Conservation (phyloP, 495 filamentous ascomycete genomes). For the Friedmanniomyces simplex region DNA sequence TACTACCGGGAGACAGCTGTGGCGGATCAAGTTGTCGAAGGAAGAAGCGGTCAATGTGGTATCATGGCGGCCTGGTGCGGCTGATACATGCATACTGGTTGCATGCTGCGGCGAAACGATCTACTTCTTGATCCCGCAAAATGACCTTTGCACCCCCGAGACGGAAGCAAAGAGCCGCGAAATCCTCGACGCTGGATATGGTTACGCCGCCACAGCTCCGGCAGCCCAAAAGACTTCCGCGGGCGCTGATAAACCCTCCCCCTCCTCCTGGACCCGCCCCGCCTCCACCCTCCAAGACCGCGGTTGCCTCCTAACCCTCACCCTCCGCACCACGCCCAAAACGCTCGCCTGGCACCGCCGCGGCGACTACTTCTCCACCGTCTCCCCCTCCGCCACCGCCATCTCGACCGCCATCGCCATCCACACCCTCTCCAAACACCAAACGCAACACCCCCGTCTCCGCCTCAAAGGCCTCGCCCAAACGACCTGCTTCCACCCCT, state of each 20-base stretch:
- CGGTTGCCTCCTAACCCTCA: constrained; percentile 68
- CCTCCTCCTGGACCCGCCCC: constrained; percentile 74
- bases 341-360: constrained; percentile 90
- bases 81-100: constrained; percentile 65
- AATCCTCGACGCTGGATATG: constrained; percentile 76
- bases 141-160: constrained; percentile 49
- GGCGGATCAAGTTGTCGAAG: constrained; percentile 67
- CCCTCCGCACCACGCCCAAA: constrained; percentile 53
- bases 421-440: constrained; percentile 88
- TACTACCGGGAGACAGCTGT: constrained; percentile 74
- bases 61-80: constrained; percentile 72
- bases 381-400: constrained; percentile 69
- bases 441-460: constrained; percentile 88
- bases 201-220: constrained; percentile 62
- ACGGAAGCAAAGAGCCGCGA: constrained; percentile 63
- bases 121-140: constrained; percentile 67
- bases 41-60: constrained; percentile 80
- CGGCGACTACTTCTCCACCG: constrained; percentile 89
- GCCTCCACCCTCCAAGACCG: constrained; percentile 58
- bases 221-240: constrained; percentile 45
- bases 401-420: constrained; percentile 82
- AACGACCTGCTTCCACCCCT: constrained; percentile 87
- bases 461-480: constrained; percentile 75
- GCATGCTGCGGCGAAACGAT: constrained; percentile 77
- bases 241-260: constrained; percentile 51